These are phyloP conservation scores for Aulographum hederae DNA, from an alignment of 2,329 filamentous ascomycete genomes.

Conservation along the genomic window DNA sequence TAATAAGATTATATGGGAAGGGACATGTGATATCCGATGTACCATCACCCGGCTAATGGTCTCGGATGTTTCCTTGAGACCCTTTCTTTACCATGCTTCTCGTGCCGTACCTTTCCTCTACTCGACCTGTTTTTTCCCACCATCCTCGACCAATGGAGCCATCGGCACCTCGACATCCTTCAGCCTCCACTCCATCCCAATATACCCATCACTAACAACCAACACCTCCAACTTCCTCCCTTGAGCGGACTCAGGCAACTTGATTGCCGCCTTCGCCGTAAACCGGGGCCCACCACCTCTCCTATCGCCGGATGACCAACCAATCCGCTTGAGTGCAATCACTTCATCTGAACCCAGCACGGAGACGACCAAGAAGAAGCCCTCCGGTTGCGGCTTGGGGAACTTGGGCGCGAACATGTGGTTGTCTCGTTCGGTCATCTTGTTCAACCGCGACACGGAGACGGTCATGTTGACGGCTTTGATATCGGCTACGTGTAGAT, in stretches of 20 bases:
- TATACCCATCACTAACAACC: conserved; percentile 75
- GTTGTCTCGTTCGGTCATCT: conserved; percentile 9
- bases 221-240: conserved; percentile 51
- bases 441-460: conserved; percentile 47
- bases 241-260: conserved; percentile 34
- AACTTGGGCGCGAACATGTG: conserved; percentile 76
- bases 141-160: conserved; percentile 12
- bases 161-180: conserved; percentile 31
- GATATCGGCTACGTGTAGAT: conserved; percentile 40
- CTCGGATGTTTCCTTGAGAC: too few species aligned
- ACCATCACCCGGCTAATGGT: too few species aligned
- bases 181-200: conserved; percentile 50
- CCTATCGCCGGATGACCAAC: conserved; percentile 39
- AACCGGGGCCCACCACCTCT: conserved; percentile 20
- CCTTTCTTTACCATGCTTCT: too few species aligned
- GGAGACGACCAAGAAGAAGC: conserved; percentile 72
- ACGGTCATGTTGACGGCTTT: conserved; percentile 47
- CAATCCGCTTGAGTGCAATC: conserved; percentile 68
- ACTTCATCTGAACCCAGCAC: conserved; percentile 54
- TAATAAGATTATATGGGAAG: too few species aligned
- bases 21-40: too few species aligned
- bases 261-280: conserved; percentile 38
- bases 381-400: conserved; percentile 87
- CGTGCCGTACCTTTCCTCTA: too few species aligned
- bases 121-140: conserved; percentile 8